Evolutionary conservation across 495 filamentous ascomycete species (phyloP).

Genomic region (Penicillium angulare): DNA sequence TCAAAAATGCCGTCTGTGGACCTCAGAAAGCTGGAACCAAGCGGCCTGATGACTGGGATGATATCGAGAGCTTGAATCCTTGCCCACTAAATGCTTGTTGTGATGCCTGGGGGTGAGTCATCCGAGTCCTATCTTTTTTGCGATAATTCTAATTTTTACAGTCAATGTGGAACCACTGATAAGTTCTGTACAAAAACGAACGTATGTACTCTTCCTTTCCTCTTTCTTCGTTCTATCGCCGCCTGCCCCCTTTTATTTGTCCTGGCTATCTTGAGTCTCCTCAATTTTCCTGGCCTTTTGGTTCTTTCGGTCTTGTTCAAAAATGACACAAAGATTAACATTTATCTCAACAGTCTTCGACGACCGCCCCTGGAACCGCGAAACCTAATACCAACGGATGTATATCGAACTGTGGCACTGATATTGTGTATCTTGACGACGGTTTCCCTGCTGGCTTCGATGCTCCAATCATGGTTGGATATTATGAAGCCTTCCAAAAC

Average conservation of each 20-base stretch:
- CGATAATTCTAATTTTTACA: neutral
- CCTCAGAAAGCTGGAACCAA: conserved; percentile 34
- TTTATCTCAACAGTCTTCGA: no score
- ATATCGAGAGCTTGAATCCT: conserved; percentile 21
- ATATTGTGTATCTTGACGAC: neutral
- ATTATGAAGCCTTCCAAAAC: neutral
- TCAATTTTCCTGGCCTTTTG: no score
- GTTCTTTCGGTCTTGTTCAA: no score
- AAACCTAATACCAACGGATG: neutral
- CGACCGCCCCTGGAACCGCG: neutral
- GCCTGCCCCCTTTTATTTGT: no score
- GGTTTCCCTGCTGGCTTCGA: neutral
- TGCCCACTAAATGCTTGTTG: neutral
- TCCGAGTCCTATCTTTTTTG: no score
- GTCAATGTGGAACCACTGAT: neutral
- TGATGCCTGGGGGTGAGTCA: neutral
- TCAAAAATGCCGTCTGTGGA: conserved; percentile 36
- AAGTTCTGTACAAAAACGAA: neutral
- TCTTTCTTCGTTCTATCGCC: no score
- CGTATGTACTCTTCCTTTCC: no score
- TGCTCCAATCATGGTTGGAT: neutral
- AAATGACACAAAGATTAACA: no score
- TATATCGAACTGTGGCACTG: neutral
- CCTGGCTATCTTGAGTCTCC: no score
- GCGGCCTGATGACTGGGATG: conserved; percentile 14